A percentile compares a stretch with the other conserved stretches of the same genome.
phyloP scores from a whole-genome alignment of 2,329 filamentous ascomycete genomes.

The Dothistroma pini region DNA sequence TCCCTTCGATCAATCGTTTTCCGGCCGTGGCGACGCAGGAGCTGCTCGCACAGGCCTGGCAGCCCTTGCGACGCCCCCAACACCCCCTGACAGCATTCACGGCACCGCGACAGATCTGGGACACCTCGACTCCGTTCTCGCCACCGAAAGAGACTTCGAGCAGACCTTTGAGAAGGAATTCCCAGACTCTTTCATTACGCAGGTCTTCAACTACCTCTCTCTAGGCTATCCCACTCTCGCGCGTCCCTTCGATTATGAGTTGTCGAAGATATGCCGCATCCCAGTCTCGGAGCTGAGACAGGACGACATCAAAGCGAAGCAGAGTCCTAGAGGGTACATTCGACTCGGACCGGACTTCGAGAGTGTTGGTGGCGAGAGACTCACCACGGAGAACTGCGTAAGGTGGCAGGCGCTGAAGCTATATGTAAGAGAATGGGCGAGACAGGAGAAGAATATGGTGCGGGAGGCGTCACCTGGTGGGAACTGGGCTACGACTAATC shows the following conservation, averaged over 20 bases:
- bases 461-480: conserved; percentile 30
- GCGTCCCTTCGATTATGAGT: conserved; percentile 76
- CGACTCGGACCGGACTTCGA: conserved; percentile 49
- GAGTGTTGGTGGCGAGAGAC: conserved; percentile 44
- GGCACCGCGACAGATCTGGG: conserved; percentile 18
- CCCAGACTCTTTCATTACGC: conserved; percentile 79
- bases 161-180: conserved; percentile 61
- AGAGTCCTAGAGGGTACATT: conserved; percentile 67
- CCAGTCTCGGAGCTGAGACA: conserved; percentile 63
- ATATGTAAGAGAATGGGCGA: conserved; percentile 87
- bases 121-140: conserved; percentile 41
- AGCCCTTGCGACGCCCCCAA: conserved; percentile 22
- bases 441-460: conserved; percentile 72
- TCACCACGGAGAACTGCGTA: conserved; percentile 54
- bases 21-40: conserved; percentile 21
- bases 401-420: conserved; percentile 79
- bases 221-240: conserved; percentile 87
- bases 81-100: conserved; percentile 25
- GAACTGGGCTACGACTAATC: conserved; percentile 42
- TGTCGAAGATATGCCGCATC: conserved; percentile 75
- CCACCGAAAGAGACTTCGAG: conserved; percentile 41
- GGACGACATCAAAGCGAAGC: conserved; percentile 62
- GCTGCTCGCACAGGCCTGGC: conserved; percentile 23
- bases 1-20: conserved; percentile 39
- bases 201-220: conserved; percentile 96